phyloP scores from a whole-genome alignment of 352 stramenopile species.

The Globisporangium cystogenes region DNA sequence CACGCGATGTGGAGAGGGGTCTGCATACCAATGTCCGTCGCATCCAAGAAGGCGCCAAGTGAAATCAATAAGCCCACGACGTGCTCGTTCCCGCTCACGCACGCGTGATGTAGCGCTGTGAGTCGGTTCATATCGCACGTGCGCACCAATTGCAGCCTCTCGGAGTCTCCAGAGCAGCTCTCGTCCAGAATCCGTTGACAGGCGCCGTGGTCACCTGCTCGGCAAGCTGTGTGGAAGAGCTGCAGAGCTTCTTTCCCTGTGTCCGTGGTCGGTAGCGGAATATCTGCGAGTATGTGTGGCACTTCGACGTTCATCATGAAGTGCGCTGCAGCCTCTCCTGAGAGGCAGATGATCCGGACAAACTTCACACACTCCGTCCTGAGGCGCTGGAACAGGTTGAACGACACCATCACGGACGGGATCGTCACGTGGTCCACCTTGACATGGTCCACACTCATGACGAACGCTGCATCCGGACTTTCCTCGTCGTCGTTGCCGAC shows the following conservation, averaged over 20 bases:
- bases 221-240: slow-evolving; percentile 27
- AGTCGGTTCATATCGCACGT: slow-evolving; percentile 22
- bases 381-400: slow-evolving; percentile 31
- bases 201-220: slow-evolving; percentile 30
- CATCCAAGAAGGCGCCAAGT: slow-evolving; percentile 23
- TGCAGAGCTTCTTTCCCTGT: slow-evolving; percentile 2
- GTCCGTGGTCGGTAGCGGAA: slow-evolving; percentile 9
- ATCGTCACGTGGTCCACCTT: slow-evolving; percentile 59
- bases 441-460: slow-evolving; percentile 73
- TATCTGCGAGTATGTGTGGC: slow-evolving; percentile 17
- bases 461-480: slow-evolving; percentile 46
- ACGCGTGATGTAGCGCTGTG: slow-evolving; percentile 49
- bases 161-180: slow-evolving; percentile 13
- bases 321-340: slow-evolving; percentile 30
- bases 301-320: slow-evolving; percentile 18
- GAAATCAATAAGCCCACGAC: slow-evolving; percentile 41
- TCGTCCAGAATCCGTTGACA: slow-evolving; percentile 34
- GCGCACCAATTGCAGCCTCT: slow-evolving; percentile 10
- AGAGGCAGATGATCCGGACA: slow-evolving; percentile 45
- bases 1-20: slow-evolving; percentile 61
- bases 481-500: slow-evolving; percentile 58
- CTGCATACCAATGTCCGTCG: slow-evolving; percentile 34
- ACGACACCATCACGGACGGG: slow-evolving; percentile 66
- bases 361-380: slow-evolving; percentile 12
- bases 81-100: slow-evolving; percentile 32